Evolutionary conservation across 1,139 yeast genomes (phyloP), one percentile per base, ranked within the genome.

Genomic region (Candida pseudoviswanathii): DNA sequence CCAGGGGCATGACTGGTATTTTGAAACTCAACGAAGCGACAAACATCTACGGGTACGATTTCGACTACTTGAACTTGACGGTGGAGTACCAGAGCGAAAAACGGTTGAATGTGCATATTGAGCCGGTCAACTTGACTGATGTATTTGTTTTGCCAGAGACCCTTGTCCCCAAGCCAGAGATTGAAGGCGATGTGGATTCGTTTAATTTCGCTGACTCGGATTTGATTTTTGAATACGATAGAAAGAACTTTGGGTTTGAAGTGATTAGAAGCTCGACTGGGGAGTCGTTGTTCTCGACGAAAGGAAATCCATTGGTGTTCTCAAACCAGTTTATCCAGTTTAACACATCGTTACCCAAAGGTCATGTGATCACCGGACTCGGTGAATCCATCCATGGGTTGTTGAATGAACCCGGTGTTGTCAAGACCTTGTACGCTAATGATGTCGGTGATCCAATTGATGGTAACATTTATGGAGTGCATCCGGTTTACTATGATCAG

Each of bases 331-430:
- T 67, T 48, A 49, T 67, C 31, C 70, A 66, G 51, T 61, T 67
- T 54, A 63, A 63, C 49, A 64, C 70, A 26, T 45, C 59, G 6
- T 55, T 67, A 39, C 70, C 71, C 2, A 42, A 56, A 37, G 63
- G 58, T 11, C 68, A 67, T 50, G 55, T 58, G 22, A 55, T 66
- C 27, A 58, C 63, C 36, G 73, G 73, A 1, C 56, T 68, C 10
- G 73, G 73, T 26, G 73, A 68, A 49, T 58, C 67, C 2, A 60
- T 68, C 44, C 68, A 62, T 41, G 69, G 68, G 2, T 62, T 63
- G 25, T 53, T 62, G 32, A 60, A 62, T 50, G 55, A 51, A 36
- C 70, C 68, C 2, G 68, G 66, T 41, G 58, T 61, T 2, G 68
- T 59, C 57, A 70, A 52, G 54, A 66, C 63, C 46, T 57, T 62